Evolutionary conservation across 2,329 filamentous ascomycete genomes (phyloP), one percentile per base, ranked within the genome.

Genomic region (Amphichorda felina): DNA sequence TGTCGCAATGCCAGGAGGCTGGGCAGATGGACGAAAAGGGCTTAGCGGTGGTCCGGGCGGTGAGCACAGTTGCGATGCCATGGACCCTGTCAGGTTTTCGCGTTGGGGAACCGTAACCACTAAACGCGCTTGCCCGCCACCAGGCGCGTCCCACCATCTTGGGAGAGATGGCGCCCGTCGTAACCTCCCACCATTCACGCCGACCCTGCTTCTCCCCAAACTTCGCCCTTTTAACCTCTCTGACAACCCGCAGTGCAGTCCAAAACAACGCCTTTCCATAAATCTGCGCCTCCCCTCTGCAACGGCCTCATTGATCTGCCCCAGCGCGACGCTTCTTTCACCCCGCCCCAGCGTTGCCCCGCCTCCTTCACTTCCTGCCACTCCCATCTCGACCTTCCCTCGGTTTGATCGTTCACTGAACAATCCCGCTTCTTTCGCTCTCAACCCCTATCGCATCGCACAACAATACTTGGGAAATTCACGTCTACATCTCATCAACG

Each of bases 61-160:
- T 34, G 33, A 26, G n/a, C n/a, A n/a, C n/a, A n/a, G n/a, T n/a
- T n/a, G n/a, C n/a, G 31, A 14, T 13, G 17, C n/a, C 10, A 17
- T 31, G 29, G 27, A 29, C 27, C 27, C 27, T 29, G 27, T 7
- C 13, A 29, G 15, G 27, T 14, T 16, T n/a, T 35, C 33, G 33
- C 33, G 33, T 35, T 22, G 19, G 24, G 33, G n/a, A 35, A 26
- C 18, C 17, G 38, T 14, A 40, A 38, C 39, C 36, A 40, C 39
- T 40, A 33, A 40, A 40, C 39, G 39, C 39, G 39, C 22, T 36
- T n/a, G 31, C 17, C 22, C 29, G 26, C 35, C 29, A 16, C 33
- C 33, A 37, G 24, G 19, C 39, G 39, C 39, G 39, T 40, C 39
- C 34, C 27, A 25, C 30, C 32, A 26, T n/a, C n/a, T n/a, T n/a